phyloP scores from a whole-genome alignment of 1,284 basidiomycete species.

The Sanghuangporus weigelae region DNA sequence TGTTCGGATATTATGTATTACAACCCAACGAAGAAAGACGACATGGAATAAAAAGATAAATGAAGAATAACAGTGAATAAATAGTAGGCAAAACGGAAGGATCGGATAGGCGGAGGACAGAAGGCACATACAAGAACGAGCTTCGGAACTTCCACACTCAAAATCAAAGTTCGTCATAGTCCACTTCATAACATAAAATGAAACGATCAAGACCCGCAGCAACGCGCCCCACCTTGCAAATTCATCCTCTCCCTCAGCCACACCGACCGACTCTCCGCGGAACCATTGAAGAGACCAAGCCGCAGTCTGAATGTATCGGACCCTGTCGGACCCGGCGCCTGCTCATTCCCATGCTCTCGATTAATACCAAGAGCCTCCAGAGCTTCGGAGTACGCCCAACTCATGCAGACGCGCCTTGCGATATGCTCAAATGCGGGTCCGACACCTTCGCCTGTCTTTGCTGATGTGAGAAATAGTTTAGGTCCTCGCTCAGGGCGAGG shows the following conservation, averaged over 20 bases:
- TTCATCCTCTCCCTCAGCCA: not conserved
- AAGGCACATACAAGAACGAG: not conserved
- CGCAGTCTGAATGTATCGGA: conserved; percentile 14
- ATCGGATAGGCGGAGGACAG: not conserved
- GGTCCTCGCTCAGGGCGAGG: conserved; percentile 45
- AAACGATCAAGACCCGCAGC: conserved; percentile 11
- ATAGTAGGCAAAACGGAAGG: not conserved
- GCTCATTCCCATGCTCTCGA: conserved; percentile 25
- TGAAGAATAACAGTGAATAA: not conserved
- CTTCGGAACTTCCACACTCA: not conserved
- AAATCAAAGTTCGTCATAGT: not conserved
- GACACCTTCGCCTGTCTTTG: conserved; percentile 70
- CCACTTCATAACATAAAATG: not conserved
- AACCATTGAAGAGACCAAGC: conserved; percentile 8
- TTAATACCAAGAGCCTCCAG: conserved; percentile 26
- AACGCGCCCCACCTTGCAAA: not conserved
- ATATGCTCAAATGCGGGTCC: conserved; percentile 65
- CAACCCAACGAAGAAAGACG: not conserved
- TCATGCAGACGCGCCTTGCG: conserved; percentile 47
- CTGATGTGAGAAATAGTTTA: conserved; percentile 64
- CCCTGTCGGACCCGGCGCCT: conserved; percentile 16
- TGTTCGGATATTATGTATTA: not conserved
- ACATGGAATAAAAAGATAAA: not conserved
- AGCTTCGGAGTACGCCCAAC: conserved; percentile 60
- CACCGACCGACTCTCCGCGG: not conserved